phyloP scores from a whole-genome alignment of 176 grass and related monocot species.

The Musa acuminata region DNA sequence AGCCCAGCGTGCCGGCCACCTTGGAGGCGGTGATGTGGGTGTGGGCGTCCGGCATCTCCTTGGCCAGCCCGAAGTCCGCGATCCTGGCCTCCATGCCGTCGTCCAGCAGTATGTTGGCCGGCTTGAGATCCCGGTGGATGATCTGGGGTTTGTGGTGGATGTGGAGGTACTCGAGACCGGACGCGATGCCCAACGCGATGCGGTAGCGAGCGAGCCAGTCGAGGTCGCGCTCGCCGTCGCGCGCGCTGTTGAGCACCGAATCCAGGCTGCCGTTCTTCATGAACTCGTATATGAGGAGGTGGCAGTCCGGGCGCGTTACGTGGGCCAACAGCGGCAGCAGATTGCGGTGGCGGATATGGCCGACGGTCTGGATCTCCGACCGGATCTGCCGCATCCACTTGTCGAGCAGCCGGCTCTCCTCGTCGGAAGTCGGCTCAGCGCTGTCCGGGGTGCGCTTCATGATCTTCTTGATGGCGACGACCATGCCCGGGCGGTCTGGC shows the following conservation, averaged over 20 bases:
- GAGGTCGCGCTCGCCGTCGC: not conserved
- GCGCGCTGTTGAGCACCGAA: not conserved
- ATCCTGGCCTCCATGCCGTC: slow-evolving; percentile 18
- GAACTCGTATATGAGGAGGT: slow-evolving; percentile 22
- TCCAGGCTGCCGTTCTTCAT: slow-evolving; percentile 22
- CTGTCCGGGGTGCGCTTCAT: not conserved
- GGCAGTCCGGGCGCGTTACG: not conserved
- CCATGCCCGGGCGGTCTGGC: not conserved
- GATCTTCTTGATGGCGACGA: slow-evolving; percentile 19
- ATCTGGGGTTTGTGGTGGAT: slow-evolving; percentile 16
- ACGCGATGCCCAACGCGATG: not conserved
- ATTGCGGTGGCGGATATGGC: slow-evolving; percentile 14
- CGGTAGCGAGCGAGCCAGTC: slow-evolving; percentile 2
- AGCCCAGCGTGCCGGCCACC: slow-evolving; percentile 12
- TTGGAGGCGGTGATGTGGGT: slow-evolving; percentile 1
- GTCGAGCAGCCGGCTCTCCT: slow-evolving; percentile 17
- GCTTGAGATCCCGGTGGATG: slow-evolving; percentile 13
- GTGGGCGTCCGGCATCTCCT: slow-evolving; percentile 14
- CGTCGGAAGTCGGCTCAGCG: not conserved
- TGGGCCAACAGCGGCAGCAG: slow-evolving; percentile 18
- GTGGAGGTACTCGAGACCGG: slow-evolving; percentile 15
- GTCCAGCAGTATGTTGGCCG: slow-evolving; percentile 14
- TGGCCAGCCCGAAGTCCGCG: slow-evolving; percentile 18
- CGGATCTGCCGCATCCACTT: slow-evolving; percentile 20
- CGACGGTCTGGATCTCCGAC: slow-evolving; percentile 6